Conservation (phyloP, 2,329 filamentous ascomycete species). For the Colletotrichum australisinense region DNA sequence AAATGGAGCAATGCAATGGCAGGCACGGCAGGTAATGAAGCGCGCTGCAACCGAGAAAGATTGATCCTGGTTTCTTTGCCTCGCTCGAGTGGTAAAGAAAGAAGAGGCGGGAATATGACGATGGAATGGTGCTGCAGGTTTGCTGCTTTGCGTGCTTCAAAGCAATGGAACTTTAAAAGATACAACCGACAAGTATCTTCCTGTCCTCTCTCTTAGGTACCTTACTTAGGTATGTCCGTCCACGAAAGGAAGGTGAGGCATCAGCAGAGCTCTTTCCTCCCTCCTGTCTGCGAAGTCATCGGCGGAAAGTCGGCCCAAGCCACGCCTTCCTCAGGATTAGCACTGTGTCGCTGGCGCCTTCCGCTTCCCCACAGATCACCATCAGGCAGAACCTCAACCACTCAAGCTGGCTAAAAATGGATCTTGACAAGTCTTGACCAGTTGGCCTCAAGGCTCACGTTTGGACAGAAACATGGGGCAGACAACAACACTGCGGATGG, state of each 20-base stretch:
- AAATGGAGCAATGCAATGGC: conserved; percentile 1
- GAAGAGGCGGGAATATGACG: neutral
- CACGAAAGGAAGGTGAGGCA: neutral
- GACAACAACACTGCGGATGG: neutral
- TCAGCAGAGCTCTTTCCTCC: neutral
- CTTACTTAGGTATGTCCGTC: neutral
- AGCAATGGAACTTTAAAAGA: neutral
- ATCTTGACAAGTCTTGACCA: neutral
- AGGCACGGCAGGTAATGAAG: neutral
- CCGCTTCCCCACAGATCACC: neutral
- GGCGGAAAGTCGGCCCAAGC: conserved; percentile 18
- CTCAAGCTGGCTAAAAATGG: neutral
- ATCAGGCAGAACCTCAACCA: neutral
- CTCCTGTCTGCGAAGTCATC: neutral
- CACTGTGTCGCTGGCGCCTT: neutral
- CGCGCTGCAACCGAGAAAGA: neutral
- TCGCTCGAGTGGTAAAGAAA: neutral
- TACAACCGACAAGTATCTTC: neutral
- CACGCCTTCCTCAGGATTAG: neutral
- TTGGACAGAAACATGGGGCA: neutral
- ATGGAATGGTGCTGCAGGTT: neutral
- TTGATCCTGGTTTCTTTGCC: neutral
- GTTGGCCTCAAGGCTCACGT: neutral
- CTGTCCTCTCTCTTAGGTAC: too few species aligned
- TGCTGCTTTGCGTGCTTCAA: conserved; percentile 30